Percentiles rank a stretch among this genome's conserved stretches.
These are phyloP conservation scores for Grosmannia serpens DNA, from an alignment of 2,329 filamentous ascomycete genomes.

Conservation along the genomic window DNA sequence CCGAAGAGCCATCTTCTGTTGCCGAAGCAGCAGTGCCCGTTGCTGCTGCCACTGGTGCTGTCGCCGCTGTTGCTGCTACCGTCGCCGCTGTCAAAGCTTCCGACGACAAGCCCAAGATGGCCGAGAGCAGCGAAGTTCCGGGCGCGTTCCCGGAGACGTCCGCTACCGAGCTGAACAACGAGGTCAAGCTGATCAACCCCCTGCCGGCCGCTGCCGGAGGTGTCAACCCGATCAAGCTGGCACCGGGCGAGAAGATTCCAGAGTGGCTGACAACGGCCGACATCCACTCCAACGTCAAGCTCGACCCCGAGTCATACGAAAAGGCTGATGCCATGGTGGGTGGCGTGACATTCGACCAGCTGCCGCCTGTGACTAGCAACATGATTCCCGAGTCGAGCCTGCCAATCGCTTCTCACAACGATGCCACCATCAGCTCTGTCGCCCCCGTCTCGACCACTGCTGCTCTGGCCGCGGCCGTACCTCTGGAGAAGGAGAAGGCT, in stretches of 20 bases:
- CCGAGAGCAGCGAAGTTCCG: conserved; percentile 16
- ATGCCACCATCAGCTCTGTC: conserved; percentile 40
- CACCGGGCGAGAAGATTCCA: conserved; percentile 72
- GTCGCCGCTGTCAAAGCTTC: not conserved
- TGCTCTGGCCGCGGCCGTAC: conserved; percentile 54
- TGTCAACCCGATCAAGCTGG: conserved; percentile 70
- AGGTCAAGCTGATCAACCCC: conserved; percentile 44
- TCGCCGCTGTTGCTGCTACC: conserved; percentile 4
- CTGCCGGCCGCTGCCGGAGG: conserved; percentile 50
- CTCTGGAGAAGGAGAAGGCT: conserved; percentile 41
- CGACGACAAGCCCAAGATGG: not conserved
- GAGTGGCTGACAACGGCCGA: conserved; percentile 56
- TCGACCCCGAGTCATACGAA: conserved; percentile 80
- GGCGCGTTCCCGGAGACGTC: conserved; percentile 40
- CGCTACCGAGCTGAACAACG: conserved; percentile 34
- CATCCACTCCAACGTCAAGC: conserved; percentile 57
- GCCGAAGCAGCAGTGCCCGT: conserved; percentile 1
- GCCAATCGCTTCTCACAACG: conserved; percentile 40
- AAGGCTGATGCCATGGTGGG: conserved; percentile 56
- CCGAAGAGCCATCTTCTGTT: not conserved
- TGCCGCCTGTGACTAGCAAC: conserved; percentile 47
- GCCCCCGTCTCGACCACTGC: conserved; percentile 53
- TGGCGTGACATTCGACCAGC: conserved; percentile 26
- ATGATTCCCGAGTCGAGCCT: conserved; percentile 77
- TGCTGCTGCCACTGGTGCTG: conserved; percentile 4